Evolutionary conservation across 768 basidiomycete genomes (phyloP).

Genomic region (Trametes maxima): DNA sequence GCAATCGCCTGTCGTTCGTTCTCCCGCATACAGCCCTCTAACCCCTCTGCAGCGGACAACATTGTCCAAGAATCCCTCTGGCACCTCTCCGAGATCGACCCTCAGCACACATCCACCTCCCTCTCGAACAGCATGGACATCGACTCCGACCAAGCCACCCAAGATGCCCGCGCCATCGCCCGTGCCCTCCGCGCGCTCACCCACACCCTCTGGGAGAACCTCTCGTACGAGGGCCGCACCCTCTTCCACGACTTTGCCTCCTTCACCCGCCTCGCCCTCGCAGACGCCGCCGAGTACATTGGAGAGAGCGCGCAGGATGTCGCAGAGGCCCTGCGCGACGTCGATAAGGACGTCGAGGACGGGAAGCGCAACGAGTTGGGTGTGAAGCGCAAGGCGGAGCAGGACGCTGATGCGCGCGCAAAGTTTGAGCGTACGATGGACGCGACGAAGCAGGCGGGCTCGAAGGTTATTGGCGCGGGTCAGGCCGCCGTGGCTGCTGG

Average conservation of each 20-base stretch:
- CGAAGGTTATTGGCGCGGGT: conserved; percentile 53
- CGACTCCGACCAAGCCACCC: conserved; percentile 47
- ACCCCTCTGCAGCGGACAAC: conserved; percentile 52
- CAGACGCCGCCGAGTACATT: conserved; percentile 64
- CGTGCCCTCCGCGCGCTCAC: conserved; percentile 52
- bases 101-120: conserved; percentile 41
- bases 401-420: conserved; percentile 47
- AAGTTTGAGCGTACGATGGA: conserved; percentile 73
- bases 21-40: background rate
- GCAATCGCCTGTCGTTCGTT: conserved; percentile 9
- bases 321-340: conserved; percentile 53
- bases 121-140: conserved; percentile 27
- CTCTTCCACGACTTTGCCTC: conserved; percentile 66
- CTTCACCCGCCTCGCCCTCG: conserved; percentile 62
- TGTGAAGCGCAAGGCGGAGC: conserved; percentile 48
- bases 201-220: conserved; percentile 53
- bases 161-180: conserved; percentile 55
- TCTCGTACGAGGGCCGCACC: conserved; percentile 54
- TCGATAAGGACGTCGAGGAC: conserved; percentile 60
- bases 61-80: conserved; percentile 66
- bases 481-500: conserved; percentile 46
- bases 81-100: conserved; percentile 61
- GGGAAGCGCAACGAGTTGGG: conserved; percentile 64
- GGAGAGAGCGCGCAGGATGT: conserved; percentile 53
- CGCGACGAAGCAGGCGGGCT: conserved; percentile 58